Evolutionary conservation across 2,329 filamentous ascomycete species (phyloP), one percentile per base, ranked within the genome.

Genomic region (Nannizzia gypsea): DNA sequence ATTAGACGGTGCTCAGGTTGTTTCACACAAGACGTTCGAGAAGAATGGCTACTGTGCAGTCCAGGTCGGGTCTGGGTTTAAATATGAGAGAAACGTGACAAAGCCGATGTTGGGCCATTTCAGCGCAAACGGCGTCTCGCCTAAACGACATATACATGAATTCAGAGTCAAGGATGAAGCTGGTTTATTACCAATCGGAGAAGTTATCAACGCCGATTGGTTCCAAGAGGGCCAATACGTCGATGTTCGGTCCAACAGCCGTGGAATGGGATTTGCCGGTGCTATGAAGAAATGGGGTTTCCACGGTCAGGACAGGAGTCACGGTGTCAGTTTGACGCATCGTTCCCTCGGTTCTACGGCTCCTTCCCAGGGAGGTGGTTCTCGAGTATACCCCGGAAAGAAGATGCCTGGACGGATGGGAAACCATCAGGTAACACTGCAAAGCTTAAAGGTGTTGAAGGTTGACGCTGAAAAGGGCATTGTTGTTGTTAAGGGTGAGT

Each of bases 341-440:
- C 83, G 93, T 70, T 88, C 88, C 28, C 89, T 96, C 77, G 93
- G 93, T 80, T 92, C 90, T 36, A 82, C 87, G 6, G 93, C 93
- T 72, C 89, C 88, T 62, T 88, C 87, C 67, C 93, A 99, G 76
- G 93, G 93, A 65, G 86, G 88, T 71, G 93, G 93, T 76, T 95
- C 89, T 64, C 84, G 93, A 75, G 92, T 99, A 24, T 78, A 90
- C 70, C 93, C 93, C 0, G 93, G 93, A 62, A 99, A 99, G 83
- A 93, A 90, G 77, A 99, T 99, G 93, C 84, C 93, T 2, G 93
- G 93, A 59, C 84, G 89, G 62, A 97, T 99, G 93, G 93, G 93
- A 64, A 88, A 87, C 65, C 83, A 95, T 74, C 84, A 83, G 66
- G 88, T 90, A 60, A 99, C 93, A 55, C 81, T 93, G 61, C 91